Base-by-base conservation (phyloP, 345 rosid genomes). In the Carallia pectinifolia region DNA sequence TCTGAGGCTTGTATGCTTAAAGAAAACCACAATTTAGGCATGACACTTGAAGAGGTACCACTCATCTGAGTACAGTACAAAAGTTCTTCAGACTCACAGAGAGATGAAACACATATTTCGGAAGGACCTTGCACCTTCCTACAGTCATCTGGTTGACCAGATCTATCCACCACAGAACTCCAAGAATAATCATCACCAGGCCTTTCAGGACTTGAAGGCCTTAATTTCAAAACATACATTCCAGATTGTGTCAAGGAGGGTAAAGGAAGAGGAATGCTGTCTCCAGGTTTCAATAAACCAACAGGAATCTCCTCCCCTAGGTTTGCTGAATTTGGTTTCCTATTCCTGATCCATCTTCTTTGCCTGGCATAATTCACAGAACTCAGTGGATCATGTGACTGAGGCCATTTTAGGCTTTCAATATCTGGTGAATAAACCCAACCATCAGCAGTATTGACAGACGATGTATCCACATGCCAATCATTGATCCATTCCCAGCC, bases 281-380 rank as follows among this genome's bases (percentile, higher is more conserved):
- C 96, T 55, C 97, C 97, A 68, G 97, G 92, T 71, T 78, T 84
- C 72, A 95, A 69, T 8, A 73, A 74, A 58, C 96, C 97, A 69
- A 95, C 72, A 75, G 82, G 71, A 54, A 95, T 80, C 74, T 82
- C 89, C 52, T 80, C 80, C 69, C 65, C 67, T 70, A 77, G 47
- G 52, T 54, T 73, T 69, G 63, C 72, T 6, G 81, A 54, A 36
- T 74, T 54, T 72, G 73, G 82, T 73, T 75, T 83, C 66, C 86
- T 75, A 47, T 71, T 80, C 75, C 93, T 79, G 66, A 81, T 71
- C 93, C 89, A 88, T 81, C 79, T 88, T 79, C 93, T 86, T 76
- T 83, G 89, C 83, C 93, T 86, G 17, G 76, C 88, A 72, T 71
- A 71, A 50, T 86, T 86, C 31, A 70, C 87, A 79, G 47, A 77